Base-by-base conservation (phyloP, 1,284 basidiomycete genomes). In the Agaricales sp. region DNA sequence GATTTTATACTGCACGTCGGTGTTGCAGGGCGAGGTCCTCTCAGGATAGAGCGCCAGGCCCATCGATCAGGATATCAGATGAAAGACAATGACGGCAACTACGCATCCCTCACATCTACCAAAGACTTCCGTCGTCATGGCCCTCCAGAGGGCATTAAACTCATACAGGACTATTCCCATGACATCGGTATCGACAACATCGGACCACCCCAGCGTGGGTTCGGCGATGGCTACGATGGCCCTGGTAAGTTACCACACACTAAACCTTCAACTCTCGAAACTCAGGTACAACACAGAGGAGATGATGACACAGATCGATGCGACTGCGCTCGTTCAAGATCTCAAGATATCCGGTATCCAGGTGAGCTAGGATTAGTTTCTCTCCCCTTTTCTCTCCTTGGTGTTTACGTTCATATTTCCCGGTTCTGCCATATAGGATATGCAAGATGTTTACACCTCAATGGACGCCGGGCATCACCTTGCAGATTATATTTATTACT, bases 401-500 rank as follows among this genome's bases (percentile, higher is more conserved):
- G 20, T 37, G 12, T 49, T 45, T 23, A 49, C 24, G 24, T 52
- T 49, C 53, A 48, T 19, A 52, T 38, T 52, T 37, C 26, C 38
- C 35, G n/a, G n/a, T n/a, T n/a, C n/a, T n/a, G n/a, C n/a, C n/a
- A n/a, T n/a, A n/a, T n/a, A 47, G 47, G 44, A 35, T 49, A 24
- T 53, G 35, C 57, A 84, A 79, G 68, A 79, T 62, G 74, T 83
- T n/a, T 77, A 80, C 58, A 73, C 78, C 19, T 87, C 84, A 1
- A 75, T 80, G 70, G 84, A 87, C 58, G 80, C 84, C 18, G 85
- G 85, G 0, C 83, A 82, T 58, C 86, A 80, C 61, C 66, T 87
- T n/a, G 82, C 78, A 60, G 85, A 87, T 64, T 87, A 82, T 62
- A 74, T 82, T 52, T 86, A 83, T 61, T 87, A 83, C 58, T 83